Evolutionary conservation across 257 asterid species (phyloP), one percentile per base, ranked within the genome.

Genomic region (Salvia hispanica): DNA sequence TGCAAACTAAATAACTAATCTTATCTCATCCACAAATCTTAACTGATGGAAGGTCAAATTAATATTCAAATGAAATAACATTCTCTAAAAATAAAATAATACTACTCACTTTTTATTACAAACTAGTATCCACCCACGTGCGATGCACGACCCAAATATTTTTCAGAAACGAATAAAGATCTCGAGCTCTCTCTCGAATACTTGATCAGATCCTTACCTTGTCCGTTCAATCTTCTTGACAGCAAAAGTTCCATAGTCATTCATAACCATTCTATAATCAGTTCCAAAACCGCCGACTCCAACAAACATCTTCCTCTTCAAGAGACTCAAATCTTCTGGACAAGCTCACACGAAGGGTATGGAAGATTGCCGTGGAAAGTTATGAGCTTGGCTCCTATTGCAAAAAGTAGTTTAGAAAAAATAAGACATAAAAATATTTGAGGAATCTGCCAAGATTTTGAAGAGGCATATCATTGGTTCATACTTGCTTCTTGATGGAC

Each of bases 201-300:
- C 95, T 79, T 94, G 95, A 71, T 94, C 99, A 4, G 88, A 94
- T 37, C 97, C 97, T 80, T 94, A 95, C 70, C 92, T 90, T 60
- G 92, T 62, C 31, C 85, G 82, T 61, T 94, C 99, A 42, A 94
- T 86, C 76, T 95, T 84, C 78, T 93, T 94, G 18, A 94, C 97
- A 40, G 99, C 99, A 81, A 85, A 94, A 57, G 97, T 86, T 14
- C 96, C 99, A 67, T 95, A 88, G 70, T 94, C 99, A 74, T 94
- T 94, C 99, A 94, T 94, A 53, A 91, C 97, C 99, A 94, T 94
- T 69, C 96, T 84, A 40, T 88, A 94, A 1, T 91, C 99, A 2
- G 99, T 94, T n/a, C 99, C 99, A 1, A 86, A 94, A n/a, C 99
- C 99, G 57, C 99, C 99, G 6, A 97, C 92, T 15, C 99, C 99